phyloP scores from a whole-genome alignment of 1,284 basidiomycete genomes.

The Melampsora americana region DNA sequence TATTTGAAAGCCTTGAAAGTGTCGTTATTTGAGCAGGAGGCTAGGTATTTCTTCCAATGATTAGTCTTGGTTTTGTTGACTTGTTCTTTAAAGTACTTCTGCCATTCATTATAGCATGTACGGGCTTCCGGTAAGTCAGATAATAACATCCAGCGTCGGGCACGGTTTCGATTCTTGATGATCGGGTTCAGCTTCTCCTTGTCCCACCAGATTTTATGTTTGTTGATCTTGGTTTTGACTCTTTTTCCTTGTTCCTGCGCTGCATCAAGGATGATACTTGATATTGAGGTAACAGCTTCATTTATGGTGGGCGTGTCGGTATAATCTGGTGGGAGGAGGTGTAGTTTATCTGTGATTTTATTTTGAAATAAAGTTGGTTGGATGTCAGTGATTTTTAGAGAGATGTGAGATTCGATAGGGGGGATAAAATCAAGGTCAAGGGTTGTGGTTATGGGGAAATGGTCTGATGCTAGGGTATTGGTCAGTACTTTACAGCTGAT shows the following conservation, averaged over 20 bases:
- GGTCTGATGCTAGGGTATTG: not conserved
- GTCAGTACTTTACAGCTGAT: not conserved
- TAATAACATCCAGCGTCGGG: not conserved
- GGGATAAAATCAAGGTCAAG: not conserved
- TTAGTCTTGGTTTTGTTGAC: not conserved
- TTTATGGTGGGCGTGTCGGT: not conserved
- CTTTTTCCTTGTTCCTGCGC: not conserved
- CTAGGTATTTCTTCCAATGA: not conserved
- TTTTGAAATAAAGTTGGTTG: not conserved
- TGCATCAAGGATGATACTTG: not conserved
- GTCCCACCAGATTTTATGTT: slow-evolving; percentile 18
- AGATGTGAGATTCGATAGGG: not conserved
- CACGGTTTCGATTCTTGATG: not conserved
- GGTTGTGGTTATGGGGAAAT: not conserved
- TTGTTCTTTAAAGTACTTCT: not conserved
- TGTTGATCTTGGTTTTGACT: not conserved
- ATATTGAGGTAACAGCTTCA: not conserved
- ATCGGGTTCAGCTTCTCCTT: slow-evolving; percentile 1
- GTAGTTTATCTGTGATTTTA: not conserved
- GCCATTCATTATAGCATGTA: slow-evolving; percentile 12
- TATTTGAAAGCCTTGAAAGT: slow-evolving; percentile 8
- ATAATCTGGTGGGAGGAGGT: not conserved
- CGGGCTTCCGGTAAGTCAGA: not conserved
- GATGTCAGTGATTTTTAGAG: not conserved
- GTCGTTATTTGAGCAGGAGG: not conserved